Percentiles rank a stretch among this genome's conserved stretches.
phyloP scores from a whole-genome alignment of 331 rosid genomes.

The Rosa hybrid region DNA sequence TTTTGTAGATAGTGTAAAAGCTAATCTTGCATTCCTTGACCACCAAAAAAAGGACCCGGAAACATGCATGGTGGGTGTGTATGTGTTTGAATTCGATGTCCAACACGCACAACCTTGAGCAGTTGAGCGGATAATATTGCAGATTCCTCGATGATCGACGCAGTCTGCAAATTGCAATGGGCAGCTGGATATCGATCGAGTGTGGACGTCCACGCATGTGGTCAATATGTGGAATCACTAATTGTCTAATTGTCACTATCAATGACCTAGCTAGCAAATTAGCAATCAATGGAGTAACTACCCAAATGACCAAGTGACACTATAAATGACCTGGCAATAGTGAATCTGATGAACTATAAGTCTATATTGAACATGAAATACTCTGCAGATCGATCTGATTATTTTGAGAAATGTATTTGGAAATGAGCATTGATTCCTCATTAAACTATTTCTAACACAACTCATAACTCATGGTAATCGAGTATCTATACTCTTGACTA shows the following conservation, averaged over 20 bases:
- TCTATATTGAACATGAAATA: too few relatives aligned
- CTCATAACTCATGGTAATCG: too few relatives aligned
- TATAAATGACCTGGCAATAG: too few relatives aligned
- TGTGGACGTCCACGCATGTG: neutral
- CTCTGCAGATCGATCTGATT: too few relatives aligned
- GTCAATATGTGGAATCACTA: neutral
- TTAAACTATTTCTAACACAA: too few relatives aligned
- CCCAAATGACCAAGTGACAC: neutral
- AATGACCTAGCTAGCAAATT: neutral
- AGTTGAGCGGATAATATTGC: neutral
- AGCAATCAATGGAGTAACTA: neutral
- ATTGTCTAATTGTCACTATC: neutral
- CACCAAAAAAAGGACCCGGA: neutral
- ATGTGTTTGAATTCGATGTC: too few relatives aligned
- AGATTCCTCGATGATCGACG: neutral
- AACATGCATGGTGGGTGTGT: neutral
- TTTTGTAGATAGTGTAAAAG: neutral
- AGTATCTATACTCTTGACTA: too few relatives aligned
- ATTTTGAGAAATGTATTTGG: too few relatives aligned
- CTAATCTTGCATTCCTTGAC: neutral
- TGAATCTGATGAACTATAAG: too few relatives aligned
- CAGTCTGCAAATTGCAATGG: neutral
- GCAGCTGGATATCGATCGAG: neutral
- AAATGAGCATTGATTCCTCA: too few relatives aligned
- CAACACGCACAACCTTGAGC: neutral